Evolutionary conservation across 139 green algal genomes (phyloP).

Genomic region (Chlorella sorokiniana): DNA sequence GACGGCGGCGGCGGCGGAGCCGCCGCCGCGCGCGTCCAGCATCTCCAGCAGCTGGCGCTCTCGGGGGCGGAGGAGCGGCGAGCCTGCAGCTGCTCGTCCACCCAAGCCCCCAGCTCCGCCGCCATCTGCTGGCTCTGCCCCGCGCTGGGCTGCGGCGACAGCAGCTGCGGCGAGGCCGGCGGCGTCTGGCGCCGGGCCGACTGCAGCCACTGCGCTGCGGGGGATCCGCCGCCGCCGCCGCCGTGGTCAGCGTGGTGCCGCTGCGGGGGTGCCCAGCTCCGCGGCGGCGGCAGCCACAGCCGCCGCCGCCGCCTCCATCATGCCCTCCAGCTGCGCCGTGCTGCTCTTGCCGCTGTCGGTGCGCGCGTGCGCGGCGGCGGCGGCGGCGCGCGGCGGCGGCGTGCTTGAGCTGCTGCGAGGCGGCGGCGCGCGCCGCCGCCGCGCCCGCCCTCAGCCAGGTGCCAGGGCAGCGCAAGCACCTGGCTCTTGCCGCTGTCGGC

Average conservation of each 20-base stretch:
- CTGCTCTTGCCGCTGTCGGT: not conserved
- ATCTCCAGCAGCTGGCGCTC: not conserved
- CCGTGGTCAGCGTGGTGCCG: not conserved
- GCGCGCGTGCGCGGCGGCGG: not conserved
- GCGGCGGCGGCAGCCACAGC: not conserved
- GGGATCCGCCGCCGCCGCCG: not conserved
- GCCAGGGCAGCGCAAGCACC: too few relatives aligned
- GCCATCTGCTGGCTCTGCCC: not conserved
- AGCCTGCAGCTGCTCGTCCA: not conserved
- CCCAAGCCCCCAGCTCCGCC: not conserved
- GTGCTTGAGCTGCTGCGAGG: too few relatives aligned
- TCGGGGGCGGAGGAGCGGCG: not conserved
- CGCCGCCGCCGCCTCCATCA: not conserved
- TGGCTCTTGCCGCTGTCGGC: not conserved
- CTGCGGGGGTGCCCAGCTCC: not conserved
- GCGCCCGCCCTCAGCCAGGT: too few relatives aligned
- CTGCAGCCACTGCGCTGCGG: not conserved
- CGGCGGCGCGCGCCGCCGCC: too few relatives aligned
- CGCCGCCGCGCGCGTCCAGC: too few relatives aligned
- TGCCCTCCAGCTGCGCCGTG: not conserved
- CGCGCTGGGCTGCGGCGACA: not conserved
- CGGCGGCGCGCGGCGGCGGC: not conserved
- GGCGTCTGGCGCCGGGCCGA: not conserved
- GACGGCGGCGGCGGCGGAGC: too few relatives aligned
- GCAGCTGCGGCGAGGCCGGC: not conserved